phyloP scores from a whole-genome alignment of 1,139 yeast species.

The Saccharomyces hybrid region DNA sequence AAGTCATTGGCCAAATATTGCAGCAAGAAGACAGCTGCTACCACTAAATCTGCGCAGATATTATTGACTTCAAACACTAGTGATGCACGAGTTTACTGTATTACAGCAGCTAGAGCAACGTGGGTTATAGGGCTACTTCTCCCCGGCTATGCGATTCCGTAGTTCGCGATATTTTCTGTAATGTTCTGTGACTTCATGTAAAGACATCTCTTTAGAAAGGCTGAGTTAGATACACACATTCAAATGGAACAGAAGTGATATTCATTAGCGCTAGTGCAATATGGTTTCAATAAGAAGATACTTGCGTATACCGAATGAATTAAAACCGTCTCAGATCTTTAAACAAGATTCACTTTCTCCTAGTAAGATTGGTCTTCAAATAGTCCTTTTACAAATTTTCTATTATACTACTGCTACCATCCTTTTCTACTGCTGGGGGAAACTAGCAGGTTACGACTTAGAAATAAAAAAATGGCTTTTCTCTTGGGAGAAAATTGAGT shows the following conservation, averaged over 20 bases:
- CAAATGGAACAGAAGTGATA: background rate
- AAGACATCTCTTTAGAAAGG: background rate
- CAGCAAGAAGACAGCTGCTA: no score
- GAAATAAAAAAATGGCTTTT: slow-evolving; percentile 55
- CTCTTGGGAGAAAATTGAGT: slow-evolving; percentile 68
- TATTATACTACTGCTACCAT: slow-evolving; percentile 58
- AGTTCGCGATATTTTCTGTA: background rate
- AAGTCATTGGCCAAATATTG: no score
- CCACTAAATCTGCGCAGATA: background rate
- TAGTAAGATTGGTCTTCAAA: slow-evolving; percentile 43
- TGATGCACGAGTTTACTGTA: background rate
- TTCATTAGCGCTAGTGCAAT: background rate
- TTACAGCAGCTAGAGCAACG: no score
- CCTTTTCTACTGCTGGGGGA: slow-evolving; percentile 49
- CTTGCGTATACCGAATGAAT: slow-evolving; percentile 26
- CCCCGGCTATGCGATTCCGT: background rate
- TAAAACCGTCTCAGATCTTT: slow-evolving; percentile 29
- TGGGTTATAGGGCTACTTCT: no score
- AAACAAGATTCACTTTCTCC: slow-evolving; percentile 38
- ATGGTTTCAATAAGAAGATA: slow-evolving; percentile 24
- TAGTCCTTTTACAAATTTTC: slow-evolving; percentile 54
- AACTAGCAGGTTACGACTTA: slow-evolving; percentile 57
- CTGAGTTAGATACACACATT: background rate
- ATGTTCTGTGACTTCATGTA: background rate
- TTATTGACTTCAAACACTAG: background rate